Evolutionary conservation across 331 rosid species (phyloP), one percentile per base, ranked within the genome.

Genomic region (Telfairia occidentalis): DNA sequence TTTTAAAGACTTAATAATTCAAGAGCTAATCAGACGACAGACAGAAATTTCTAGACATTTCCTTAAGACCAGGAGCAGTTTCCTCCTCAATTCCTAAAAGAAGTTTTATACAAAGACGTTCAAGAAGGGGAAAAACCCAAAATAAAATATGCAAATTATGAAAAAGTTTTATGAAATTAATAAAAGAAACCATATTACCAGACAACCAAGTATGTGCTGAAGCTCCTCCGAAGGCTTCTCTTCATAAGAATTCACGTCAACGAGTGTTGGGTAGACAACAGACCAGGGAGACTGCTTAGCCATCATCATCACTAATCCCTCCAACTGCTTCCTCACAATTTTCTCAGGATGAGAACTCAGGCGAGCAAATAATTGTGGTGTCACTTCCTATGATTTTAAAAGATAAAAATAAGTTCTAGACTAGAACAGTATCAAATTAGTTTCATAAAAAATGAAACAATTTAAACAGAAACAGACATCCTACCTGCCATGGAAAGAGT

Each of bases 401-500:
- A 86, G 75, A 73, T 65, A 79, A 73, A 61, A 21, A 50, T 23
- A 46, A 8, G 76, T 71, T 77, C 23, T 46, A 49, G 35, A 49
- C 49, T 57, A 77, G 81, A 81, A 52, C 71, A 59, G 60, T 73
- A 79, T 50, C 28, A 55, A 81, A 50, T 59, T 26, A 35, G 79
- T 65, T 57, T 45, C 60, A 24, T 7, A 7, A 13, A 60, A 80
- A 71, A 65, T 30, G 43, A 77, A 77, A 77, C 26, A 57, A 79
- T n/a, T 58, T 26, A 83, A 15, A 61, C 69, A 76, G 74, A 80
- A 78, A 79, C 26, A 50, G 21, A 77, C 63, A 46, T 66, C 81
- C 80, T 70, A 93, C 98, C 98, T 93, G 97, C 98, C 97, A 93
- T 61, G 98, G 97, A 85, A 87, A 84, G 86, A 93, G 81, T 79